Evolutionary conservation across 140 eudicot genomes (phyloP).

Genomic region (Senecio squalidus): DNA sequence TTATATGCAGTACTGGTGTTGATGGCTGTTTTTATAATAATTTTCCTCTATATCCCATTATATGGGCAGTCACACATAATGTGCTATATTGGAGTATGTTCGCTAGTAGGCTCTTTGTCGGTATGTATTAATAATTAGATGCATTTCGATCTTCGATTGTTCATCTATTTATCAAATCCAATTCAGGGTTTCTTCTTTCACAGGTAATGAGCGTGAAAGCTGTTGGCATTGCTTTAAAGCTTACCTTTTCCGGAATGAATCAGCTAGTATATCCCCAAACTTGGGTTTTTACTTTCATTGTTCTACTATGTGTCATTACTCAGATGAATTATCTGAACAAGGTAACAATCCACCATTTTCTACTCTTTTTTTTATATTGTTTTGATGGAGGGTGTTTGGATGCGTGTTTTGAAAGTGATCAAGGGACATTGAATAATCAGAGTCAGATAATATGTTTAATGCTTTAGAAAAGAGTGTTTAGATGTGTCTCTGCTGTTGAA

Average conservation of each 20-base stretch:
- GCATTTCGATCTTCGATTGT: neutral
- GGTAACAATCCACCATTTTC: conserved; percentile 23
- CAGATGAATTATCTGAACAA: conserved; percentile 73
- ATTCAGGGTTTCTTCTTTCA: conserved; percentile 5
- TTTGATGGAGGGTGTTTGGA: neutral
- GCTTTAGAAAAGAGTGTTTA: too few relatives aligned
- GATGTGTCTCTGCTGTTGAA: too few relatives aligned
- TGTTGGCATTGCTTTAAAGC: conserved; percentile 61
- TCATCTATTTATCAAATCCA: neutral
- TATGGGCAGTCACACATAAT: conserved; percentile 54
- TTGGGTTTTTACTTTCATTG: conserved; percentile 53
- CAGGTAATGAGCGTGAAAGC: conserved; percentile 88
- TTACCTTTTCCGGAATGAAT: conserved; percentile 65
- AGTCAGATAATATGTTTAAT: too few relatives aligned
- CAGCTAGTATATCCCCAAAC: conserved; percentile 61
- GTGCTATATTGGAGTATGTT: conserved; percentile 68
- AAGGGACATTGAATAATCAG: too few relatives aligned
- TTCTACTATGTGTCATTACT: conserved; percentile 49
- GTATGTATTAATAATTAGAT: conserved; percentile 23
- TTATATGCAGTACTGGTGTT: conserved; percentile 46
- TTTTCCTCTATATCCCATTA: conserved; percentile 45
- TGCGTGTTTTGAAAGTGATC: neutral
- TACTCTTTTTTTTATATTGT: neutral
- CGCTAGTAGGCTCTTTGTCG: conserved; percentile 79
- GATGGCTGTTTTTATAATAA: conserved; percentile 42